A percentile compares a stretch with the other conserved stretches of the same genome.
These are phyloP conservation scores for Metroxylon sagu DNA, from an alignment of 176 grass and related monocot species.

Conservation along the genomic window DNA sequence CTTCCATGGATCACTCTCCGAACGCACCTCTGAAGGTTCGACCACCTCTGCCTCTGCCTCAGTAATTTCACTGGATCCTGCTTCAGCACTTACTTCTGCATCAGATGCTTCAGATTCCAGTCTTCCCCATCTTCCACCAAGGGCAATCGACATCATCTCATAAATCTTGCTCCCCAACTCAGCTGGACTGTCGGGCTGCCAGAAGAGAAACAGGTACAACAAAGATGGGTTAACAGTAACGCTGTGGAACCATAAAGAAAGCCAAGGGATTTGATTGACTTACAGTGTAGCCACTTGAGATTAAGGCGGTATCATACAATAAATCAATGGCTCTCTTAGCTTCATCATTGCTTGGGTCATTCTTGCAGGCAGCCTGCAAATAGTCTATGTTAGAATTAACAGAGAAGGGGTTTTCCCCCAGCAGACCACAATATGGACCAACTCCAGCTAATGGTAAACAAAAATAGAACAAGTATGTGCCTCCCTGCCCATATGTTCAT, in stretches of 20 bases:
- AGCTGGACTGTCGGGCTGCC: conserved; percentile 74
- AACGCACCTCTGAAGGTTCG: conserved; percentile 72
- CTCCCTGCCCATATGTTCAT: too few relatives aligned
- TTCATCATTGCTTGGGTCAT: conserved; percentile 70
- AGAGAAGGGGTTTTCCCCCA: too few relatives aligned
- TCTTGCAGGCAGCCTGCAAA: conserved; percentile 86
- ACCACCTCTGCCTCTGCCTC: conserved; percentile 61
- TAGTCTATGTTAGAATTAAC: not conserved
- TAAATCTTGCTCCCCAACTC: conserved; percentile 96
- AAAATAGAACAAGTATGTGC: too few relatives aligned
- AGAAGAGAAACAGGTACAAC: conserved; percentile 3
- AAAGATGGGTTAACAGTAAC: too few relatives aligned
- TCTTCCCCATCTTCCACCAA: conserved; percentile 93
- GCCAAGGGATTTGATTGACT: not conserved
- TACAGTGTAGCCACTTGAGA: conserved; percentile 98
- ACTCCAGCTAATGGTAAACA: too few relatives aligned
- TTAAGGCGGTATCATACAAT: conserved; percentile 84
- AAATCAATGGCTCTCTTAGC: conserved; percentile 78
- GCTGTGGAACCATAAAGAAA: too few relatives aligned
- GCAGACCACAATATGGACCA: too few relatives aligned
- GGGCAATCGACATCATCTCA: conserved; percentile 88
- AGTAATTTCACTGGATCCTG: conserved; percentile 2
- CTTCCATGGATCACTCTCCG: conserved; percentile 83
- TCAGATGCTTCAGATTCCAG: conserved; percentile 11
- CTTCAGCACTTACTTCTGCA: not conserved